Evolutionary conservation across 129 eudicot species (phyloP).

Genomic region (Artemisia tridentata): DNA sequence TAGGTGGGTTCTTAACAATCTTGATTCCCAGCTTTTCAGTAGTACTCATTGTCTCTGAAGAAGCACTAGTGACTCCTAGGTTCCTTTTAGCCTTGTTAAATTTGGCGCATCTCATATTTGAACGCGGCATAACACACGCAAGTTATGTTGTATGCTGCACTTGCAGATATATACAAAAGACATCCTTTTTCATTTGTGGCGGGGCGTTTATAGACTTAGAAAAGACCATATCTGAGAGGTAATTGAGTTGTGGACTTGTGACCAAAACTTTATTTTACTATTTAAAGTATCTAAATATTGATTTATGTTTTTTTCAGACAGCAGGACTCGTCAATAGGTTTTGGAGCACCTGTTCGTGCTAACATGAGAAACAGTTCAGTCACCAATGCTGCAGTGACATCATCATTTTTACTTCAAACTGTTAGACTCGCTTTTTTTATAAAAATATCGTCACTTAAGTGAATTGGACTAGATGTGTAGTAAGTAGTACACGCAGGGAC

Average conservation of each 20-base stretch:
- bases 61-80: conserved; percentile 16
- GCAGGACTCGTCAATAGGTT: no score
- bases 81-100: not conserved
- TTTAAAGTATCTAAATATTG: no score
- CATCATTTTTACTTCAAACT: no score
- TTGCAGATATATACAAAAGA: conserved; percentile 86
- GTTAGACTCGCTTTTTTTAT: no score
- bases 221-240: conserved; percentile 95
- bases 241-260: not conserved
- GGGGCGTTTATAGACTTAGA: conserved; percentile 90
- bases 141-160: not conserved
- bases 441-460: no score
- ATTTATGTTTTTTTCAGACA: no score
- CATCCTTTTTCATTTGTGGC: conserved; percentile 90
- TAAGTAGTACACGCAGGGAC: no score
- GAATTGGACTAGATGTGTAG: no score
- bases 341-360: no score
- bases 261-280: no score
- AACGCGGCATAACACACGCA: conserved; percentile 1
- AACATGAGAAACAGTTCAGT: no score
- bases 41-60: conserved; percentile 44
- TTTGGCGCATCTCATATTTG: not conserved
- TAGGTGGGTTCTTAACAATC: conserved; percentile 69
- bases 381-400: no score
- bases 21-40: conserved; percentile 60